These are phyloP conservation scores for Yamadazyma buinensis DNA, from an alignment of 1,139 yeast species.

Conservation along the genomic window DNA sequence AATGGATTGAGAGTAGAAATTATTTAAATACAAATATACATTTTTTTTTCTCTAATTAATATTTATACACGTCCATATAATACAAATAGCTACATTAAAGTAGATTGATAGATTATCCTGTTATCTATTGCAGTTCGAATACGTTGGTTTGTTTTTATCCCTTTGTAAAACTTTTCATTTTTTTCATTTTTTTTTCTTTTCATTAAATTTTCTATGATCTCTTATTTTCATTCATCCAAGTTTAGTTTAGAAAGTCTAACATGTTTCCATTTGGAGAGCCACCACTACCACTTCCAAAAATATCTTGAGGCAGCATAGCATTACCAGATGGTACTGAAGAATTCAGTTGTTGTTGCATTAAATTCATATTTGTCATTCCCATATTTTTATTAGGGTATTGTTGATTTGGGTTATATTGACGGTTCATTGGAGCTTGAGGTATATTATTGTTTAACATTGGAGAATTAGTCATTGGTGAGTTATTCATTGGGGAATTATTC, in stretches of 20 bases:
- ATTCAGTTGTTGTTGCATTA: conserved; percentile 7
- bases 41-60: too few relatives aligned
- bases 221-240: too few relatives aligned
- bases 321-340: conserved; percentile 2
- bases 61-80: background rate
- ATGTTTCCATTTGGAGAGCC: conserved; percentile 13
- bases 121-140: too few relatives aligned
- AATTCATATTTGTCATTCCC: conserved; percentile 8
- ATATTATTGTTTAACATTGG: conserved; percentile 12
- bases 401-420: conserved; percentile 3
- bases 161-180: too few relatives aligned
- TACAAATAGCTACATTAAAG: too few relatives aligned
- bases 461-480: conserved; percentile 8
- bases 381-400: conserved; percentile 4
- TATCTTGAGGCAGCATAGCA: conserved; percentile 39
- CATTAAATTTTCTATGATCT: too few relatives aligned
- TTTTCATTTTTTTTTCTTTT: too few relatives aligned
- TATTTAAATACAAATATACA: too few relatives aligned
- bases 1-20: too few relatives aligned
- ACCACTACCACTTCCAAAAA: too few relatives aligned
- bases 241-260: conserved; percentile 16
- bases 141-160: too few relatives aligned
- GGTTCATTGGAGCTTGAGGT: conserved; percentile 8
- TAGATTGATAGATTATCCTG: too few relatives aligned
- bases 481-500: conserved; percentile 6